Evolutionary conservation across 2,329 filamentous ascomycete species (phyloP).

Genomic region (Diplodia mutila): DNA sequence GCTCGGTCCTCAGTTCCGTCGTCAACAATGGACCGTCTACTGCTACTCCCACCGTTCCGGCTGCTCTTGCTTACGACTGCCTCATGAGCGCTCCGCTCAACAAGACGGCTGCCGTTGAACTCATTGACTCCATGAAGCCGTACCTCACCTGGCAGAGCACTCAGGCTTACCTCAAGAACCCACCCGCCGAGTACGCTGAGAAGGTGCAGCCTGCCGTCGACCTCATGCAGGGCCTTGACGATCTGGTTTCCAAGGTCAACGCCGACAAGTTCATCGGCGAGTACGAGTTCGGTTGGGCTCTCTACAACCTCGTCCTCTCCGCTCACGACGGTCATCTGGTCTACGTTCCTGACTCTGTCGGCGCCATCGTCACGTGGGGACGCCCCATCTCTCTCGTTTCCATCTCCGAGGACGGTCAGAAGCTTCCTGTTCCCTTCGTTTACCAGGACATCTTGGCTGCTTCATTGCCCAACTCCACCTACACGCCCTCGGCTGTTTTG

Average conservation of each 20-base stretch:
- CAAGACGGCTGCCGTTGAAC: slow-evolving; percentile 43
- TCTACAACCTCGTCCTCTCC: slow-evolving; percentile 55
- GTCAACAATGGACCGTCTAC: not conserved
- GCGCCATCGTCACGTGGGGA: slow-evolving; percentile 55
- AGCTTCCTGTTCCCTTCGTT: slow-evolving; percentile 61
- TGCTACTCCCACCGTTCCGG: slow-evolving; percentile 46
- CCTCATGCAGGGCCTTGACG: slow-evolving; percentile 44
- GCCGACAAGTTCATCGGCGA: slow-evolving; percentile 45
- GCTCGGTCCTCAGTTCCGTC: slow-evolving; percentile 23
- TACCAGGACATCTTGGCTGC: slow-evolving; percentile 52
- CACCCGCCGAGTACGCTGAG: slow-evolving; percentile 50
- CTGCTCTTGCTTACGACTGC: slow-evolving; percentile 51
- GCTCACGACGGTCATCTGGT: slow-evolving; percentile 69
- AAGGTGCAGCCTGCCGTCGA: slow-evolving; percentile 51
- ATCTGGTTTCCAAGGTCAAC: slow-evolving; percentile 46
- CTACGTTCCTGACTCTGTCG: slow-evolving; percentile 59
- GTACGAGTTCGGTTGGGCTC: slow-evolving; percentile 49
- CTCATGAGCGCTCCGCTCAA: slow-evolving; percentile 52
- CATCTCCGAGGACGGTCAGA: slow-evolving; percentile 60
- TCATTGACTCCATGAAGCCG: slow-evolving; percentile 49
- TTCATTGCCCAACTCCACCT: slow-evolving; percentile 45
- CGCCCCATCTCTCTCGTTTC: slow-evolving; percentile 60
- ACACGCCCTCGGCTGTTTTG: slow-evolving; percentile 54
- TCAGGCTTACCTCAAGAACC: slow-evolving; percentile 49
- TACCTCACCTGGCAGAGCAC: slow-evolving; percentile 54